A percentile compares a stretch with the other conserved stretches of the same genome.
phyloP scores from a whole-genome alignment of 768 basidiomycete species.

The Boletus insuetus region DNA sequence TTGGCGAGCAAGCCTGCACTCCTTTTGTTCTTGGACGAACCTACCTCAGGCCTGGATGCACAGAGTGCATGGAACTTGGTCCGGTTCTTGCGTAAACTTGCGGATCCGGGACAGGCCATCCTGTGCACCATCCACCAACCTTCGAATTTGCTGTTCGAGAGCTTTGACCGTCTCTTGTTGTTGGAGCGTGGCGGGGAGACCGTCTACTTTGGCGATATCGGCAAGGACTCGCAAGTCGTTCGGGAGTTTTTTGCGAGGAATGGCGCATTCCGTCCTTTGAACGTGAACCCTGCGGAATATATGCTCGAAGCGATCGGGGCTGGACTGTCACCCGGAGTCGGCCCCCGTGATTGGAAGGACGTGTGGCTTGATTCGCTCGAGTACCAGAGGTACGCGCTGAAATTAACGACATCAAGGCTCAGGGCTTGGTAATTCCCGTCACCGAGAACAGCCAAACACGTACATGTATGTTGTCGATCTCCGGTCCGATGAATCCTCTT shows the following conservation, averaged over 20 bases:
- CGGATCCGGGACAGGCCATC: constrained; percentile 84
- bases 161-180: constrained; percentile 71
- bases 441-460: constrained; percentile 39
- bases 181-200: constrained; percentile 82
- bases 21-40: constrained; percentile 37
- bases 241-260: constrained; percentile 73
- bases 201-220: constrained; percentile 93
- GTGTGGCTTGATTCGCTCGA: constrained; percentile 79
- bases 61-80: constrained; percentile 80
- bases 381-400: constrained; percentile 39
- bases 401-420: constrained; percentile 46
- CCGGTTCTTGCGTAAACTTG: constrained; percentile 78
- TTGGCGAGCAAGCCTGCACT: constrained; percentile 65
- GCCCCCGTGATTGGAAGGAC: constrained; percentile 82
- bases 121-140: constrained; percentile 91
- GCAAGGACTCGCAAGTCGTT: constrained; percentile 63
- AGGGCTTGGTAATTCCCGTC: constrained; percentile 43
- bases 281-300: constrained; percentile 78
- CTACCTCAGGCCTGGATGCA: constrained; percentile 56
- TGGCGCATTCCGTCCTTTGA: constrained; percentile 67
- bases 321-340: constrained; percentile 67
- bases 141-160: constrained; percentile 81
- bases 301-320: constrained; percentile 89
- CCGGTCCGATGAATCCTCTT: background rate
- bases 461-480: constrained; percentile 41